A percentile compares a stretch with the other conserved stretches of the same genome.
These are phyloP conservation scores for Odonthalia washingtoniensis DNA, from an alignment of 31 red algal species.

Conservation along the genomic window DNA sequence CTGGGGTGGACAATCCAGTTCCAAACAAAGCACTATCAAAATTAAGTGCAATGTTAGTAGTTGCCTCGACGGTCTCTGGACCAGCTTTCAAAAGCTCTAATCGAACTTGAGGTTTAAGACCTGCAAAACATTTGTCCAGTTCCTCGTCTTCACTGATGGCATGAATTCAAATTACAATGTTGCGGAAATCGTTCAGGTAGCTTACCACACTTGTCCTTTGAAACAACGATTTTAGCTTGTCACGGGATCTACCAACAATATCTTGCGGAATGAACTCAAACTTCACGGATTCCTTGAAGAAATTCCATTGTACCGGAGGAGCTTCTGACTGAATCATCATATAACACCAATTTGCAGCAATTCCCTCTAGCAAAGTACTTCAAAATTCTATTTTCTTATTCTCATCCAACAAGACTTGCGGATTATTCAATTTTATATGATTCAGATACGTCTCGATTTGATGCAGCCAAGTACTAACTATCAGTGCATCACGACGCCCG, in stretches of 20 bases:
- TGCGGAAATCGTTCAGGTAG: background rate
- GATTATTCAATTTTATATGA: background rate
- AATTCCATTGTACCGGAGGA: background rate
- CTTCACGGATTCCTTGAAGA: background rate
- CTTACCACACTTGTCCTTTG: background rate
- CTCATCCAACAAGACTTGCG: background rate
- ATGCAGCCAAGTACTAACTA: background rate
- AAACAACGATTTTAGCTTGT: background rate
- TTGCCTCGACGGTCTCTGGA: background rate
- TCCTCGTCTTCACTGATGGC: constrained; percentile 14
- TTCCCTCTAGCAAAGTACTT: background rate
- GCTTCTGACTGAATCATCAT: background rate
- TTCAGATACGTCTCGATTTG: background rate
- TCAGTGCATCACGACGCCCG: background rate
- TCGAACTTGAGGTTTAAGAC: constrained; percentile 1
- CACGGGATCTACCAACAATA: background rate
- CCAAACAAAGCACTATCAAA: constrained; percentile 16
- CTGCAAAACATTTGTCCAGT: background rate
- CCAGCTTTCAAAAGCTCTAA: constrained; percentile 1
- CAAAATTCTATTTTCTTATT: background rate
- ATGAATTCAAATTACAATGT: background rate
- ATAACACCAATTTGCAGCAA: background rate
- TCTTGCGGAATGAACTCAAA: background rate
- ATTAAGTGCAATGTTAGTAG: constrained; percentile 7
- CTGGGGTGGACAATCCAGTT: background rate